These are phyloP conservation scores for Dichotomocladium elegans DNA, from an alignment of 371 early-diverging fungal genomes.

Conservation along the genomic window DNA sequence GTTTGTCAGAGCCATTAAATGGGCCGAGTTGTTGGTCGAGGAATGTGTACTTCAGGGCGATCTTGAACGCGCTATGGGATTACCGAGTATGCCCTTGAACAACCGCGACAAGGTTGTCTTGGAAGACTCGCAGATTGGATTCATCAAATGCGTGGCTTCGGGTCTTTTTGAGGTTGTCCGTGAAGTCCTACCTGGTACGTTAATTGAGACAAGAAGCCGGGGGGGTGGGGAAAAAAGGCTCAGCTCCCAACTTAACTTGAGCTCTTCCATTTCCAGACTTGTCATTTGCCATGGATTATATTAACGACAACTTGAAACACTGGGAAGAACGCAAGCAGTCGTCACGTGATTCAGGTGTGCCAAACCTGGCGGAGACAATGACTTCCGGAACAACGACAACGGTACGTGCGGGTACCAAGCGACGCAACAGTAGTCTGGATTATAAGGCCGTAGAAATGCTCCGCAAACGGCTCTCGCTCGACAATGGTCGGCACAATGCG, in stretches of 20 bases:
- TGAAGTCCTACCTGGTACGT: constrained; percentile 28
- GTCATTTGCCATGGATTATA: constrained; percentile 36
- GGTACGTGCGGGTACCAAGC: background rate
- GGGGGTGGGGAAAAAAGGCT: background rate
- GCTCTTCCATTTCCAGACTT: constrained; percentile 10
- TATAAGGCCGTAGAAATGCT: constrained; percentile 16
- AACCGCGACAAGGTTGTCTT: constrained; percentile 47
- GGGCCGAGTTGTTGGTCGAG: constrained; percentile 55
- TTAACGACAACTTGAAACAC: constrained; percentile 26
- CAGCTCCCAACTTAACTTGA: background rate
- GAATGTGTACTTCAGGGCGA: constrained; percentile 67
- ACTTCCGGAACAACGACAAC: background rate
- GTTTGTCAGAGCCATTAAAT: constrained; percentile 47
- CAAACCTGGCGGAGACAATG: constrained; percentile 1
- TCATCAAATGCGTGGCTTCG: constrained; percentile 66
- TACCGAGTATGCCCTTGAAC: constrained; percentile 50
- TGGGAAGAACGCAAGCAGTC: constrained; percentile 37
- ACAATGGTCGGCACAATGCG: background rate
- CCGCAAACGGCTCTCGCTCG: constrained; percentile 11
- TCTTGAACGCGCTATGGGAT: constrained; percentile 55
- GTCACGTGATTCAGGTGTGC: constrained; percentile 15
- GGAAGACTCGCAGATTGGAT: constrained; percentile 65
- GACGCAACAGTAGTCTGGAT: constrained; percentile 10
- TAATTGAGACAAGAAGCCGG: too few species aligned
- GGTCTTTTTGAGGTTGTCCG: constrained; percentile 59